phyloP scores from a whole-genome alignment of 2,329 filamentous ascomycete species.

The Ophiostoma sp. region DNA sequence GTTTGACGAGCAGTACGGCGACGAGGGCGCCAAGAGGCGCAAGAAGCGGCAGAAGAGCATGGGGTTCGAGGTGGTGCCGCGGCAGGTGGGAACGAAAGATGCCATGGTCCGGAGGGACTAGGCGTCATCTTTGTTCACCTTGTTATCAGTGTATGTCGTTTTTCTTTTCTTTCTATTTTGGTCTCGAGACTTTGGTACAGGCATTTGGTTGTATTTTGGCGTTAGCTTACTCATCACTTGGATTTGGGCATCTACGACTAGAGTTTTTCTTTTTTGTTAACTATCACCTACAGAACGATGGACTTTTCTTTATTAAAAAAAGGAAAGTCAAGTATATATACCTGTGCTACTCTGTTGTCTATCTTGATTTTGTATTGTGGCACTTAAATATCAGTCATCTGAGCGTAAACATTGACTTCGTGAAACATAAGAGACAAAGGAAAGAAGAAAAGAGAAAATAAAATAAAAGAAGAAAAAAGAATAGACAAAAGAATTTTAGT shows the following conservation, averaged over 20 bases:
- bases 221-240: neutral
- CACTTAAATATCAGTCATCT: neutral
- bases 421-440: neutral
- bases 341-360: neutral
- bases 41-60: constrained; percentile 53
- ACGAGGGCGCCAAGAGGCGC: constrained; percentile 63
- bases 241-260: neutral
- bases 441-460: neutral
- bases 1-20: constrained; percentile 93
- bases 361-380: neutral
- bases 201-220: neutral
- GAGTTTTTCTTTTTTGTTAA: neutral
- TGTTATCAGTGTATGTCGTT: no score
- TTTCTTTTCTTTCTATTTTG: no score
- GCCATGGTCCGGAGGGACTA: constrained; percentile 40
- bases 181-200: no score
- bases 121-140: no score
- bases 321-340: neutral
- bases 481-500: neutral
- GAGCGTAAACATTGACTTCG: neutral
- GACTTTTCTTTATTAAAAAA: neutral
- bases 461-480: neutral
- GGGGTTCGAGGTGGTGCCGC: constrained; percentile 51
- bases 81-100: constrained; percentile 33
- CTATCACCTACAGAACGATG: neutral